Evolutionary conservation across 164 flowering plant genomes (phyloP).

Genomic region (Houttuynia cordata): DNA sequence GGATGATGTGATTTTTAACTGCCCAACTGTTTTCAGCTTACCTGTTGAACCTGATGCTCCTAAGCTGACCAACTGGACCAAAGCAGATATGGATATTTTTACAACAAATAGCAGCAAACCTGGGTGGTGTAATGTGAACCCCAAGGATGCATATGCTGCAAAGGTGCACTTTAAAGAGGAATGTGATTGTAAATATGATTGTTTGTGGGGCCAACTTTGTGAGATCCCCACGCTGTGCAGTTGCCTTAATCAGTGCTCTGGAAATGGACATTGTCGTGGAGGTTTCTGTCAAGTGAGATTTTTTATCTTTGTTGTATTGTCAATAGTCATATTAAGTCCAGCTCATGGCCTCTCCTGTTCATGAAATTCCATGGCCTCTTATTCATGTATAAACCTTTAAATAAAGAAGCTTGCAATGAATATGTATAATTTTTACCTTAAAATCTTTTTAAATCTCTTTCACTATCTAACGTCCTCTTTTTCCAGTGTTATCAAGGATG

Average conservation of each 20-base stretch:
- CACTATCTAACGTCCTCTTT: neutral
- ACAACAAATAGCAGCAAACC: constrained; percentile 58
- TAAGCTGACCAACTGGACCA: constrained; percentile 52
- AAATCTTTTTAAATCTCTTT: neutral
- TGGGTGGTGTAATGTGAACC: constrained; percentile 99
- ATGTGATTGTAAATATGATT: constrained; percentile 95
- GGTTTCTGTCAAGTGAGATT: constrained; percentile 83
- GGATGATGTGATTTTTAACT: neutral
- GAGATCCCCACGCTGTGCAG: constrained; percentile 60
- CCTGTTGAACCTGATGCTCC: constrained; percentile 58
- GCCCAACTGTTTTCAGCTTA: constrained; percentile 25
- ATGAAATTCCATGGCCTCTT: no score
- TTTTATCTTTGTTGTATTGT: neutral
- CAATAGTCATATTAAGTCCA: neutral
- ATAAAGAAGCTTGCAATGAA: no score
- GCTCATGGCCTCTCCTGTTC: no score
- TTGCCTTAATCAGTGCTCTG: constrained; percentile 89
- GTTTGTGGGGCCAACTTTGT: constrained; percentile 70
- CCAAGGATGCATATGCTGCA: constrained; percentile 56
- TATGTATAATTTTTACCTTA: neutral
- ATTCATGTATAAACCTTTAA: no score
- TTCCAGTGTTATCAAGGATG: constrained; percentile 75
- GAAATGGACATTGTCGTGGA: constrained; percentile 86
- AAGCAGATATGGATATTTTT: constrained; percentile 58
- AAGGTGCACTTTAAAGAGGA: constrained; percentile 61